Evolutionary conservation across 139 green algal species (phyloP), one percentile per base, ranked within the genome.

Genomic region (Tetradesmus lagerheimii): DNA sequence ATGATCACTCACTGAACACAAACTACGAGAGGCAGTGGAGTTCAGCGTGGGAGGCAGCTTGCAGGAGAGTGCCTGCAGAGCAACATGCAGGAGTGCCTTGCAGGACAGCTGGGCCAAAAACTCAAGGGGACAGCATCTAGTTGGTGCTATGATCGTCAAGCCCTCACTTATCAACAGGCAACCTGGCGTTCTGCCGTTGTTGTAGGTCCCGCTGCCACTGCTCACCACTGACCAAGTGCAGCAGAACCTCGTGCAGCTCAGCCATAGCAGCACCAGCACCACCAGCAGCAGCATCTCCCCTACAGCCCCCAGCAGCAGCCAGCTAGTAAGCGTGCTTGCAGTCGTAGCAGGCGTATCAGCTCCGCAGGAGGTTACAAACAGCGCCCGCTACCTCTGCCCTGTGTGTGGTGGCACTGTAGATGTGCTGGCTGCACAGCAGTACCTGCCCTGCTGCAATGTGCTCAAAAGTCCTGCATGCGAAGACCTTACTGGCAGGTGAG

Each of bases 371-470:
- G 14, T 27, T 12, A 41, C 37, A 11, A n/a, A 88, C 83, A 88
- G 83, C 37, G 31, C 12, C 4, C 83, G 83, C 25, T 64, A 76
- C 62, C 38, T 41, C 45, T 88, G 83, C 37, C 62, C 83, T 39
- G 57, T 62, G 23, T 88, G 83, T 62, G 12, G 38, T 23, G 35
- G 11, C 9, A 20, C 4, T 15, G 62, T 80, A 6, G 83, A 88
- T 64, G 37, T 80, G 35, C 57, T 80, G 18, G 62, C 62, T 14
- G 25, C 37, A 1, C 35, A 88, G 23, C 11, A 37, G 12, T 29
- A 31, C 23, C 23, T 88, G 57, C 83, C 83, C 15, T 88, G 83
- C 83, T 88, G 83, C 37, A 79, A 64, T 29, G 1, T 88, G 62
- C 62, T 16, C 2, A 37, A 39, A 11, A 64, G 41, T 1, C 57